phyloP scores from a whole-genome alignment of 208 protist species.

The Phytomonas francai region DNA sequence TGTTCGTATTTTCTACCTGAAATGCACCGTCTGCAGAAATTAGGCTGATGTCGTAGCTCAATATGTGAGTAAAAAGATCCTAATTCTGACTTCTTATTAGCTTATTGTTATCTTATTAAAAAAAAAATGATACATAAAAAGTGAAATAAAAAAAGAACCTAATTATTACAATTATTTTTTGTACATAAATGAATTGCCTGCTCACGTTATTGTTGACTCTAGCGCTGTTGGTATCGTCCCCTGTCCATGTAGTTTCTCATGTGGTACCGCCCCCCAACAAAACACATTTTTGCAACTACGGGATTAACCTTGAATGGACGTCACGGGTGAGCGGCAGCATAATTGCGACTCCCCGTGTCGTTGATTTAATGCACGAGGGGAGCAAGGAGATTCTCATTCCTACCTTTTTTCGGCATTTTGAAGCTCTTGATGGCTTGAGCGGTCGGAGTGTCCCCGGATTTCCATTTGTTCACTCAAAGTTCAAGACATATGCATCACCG shows the following conservation, averaged over 20 bases:
- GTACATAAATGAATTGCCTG: not conserved
- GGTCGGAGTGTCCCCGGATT: slow-evolving; percentile 58
- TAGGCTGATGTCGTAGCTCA: not conserved
- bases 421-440: slow-evolving; percentile 42
- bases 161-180: not conserved
- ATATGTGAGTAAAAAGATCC: not conserved
- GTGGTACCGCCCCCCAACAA: not conserved
- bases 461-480: slow-evolving; percentile 65
- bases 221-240: not conserved
- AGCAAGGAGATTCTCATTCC: slow-evolving; percentile 78
- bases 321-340: slow-evolving; percentile 71
- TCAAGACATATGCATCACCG: slow-evolving; percentile 75
- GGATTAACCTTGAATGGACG: slow-evolving; percentile 67
- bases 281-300: not conserved
- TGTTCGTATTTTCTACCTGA: not conserved
- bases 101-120: not conserved
- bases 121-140: not conserved
- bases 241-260: not conserved
- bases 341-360: slow-evolving; percentile 69
- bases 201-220: not conserved
- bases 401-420: slow-evolving; percentile 71
- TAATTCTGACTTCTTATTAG: not conserved
- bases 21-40: not conserved
- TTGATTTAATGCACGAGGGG: slow-evolving; percentile 68
- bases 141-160: not conserved